phyloP scores from a whole-genome alignment of 73 alveolate genomes.

The Tetrahymena borealis region DNA sequence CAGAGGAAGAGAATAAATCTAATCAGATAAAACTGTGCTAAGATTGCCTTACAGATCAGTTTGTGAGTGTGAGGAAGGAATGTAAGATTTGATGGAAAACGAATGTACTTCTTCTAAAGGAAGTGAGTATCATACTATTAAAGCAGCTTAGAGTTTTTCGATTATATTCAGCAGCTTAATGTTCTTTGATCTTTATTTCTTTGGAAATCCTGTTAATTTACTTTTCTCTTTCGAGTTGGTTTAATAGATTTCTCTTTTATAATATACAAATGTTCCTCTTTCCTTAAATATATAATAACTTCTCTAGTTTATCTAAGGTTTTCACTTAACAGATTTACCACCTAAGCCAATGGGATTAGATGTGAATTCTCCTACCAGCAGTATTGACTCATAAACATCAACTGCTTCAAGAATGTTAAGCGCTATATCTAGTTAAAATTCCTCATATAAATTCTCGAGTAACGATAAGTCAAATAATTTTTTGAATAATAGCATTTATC shows the following conservation, averaged over 20 bases:
- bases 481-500: neutral
- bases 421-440: neutral
- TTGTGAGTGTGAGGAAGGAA: neutral
- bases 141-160: neutral
- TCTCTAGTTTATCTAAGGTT: neutral
- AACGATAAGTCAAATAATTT: neutral
- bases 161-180: neutral
- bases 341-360: neutral
- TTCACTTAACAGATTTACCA: neutral
- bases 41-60: neutral
- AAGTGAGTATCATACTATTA: neutral
- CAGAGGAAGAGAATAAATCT: neutral
- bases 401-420: neutral
- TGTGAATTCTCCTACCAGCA: neutral
- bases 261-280: neutral
- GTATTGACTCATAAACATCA: neutral
- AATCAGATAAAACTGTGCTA: neutral
- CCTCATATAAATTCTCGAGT: neutral
- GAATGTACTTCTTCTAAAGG: neutral
- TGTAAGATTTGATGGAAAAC: neutral
- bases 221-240: neutral
- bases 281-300: neutral
- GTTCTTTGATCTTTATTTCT: neutral
- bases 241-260: neutral
- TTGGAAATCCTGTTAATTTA: neutral